Evolutionary conservation across 2,329 filamentous ascomycete genomes (phyloP), one percentile per base, ranked within the genome.

Genomic region (Parafenestella ontariensis): DNA sequence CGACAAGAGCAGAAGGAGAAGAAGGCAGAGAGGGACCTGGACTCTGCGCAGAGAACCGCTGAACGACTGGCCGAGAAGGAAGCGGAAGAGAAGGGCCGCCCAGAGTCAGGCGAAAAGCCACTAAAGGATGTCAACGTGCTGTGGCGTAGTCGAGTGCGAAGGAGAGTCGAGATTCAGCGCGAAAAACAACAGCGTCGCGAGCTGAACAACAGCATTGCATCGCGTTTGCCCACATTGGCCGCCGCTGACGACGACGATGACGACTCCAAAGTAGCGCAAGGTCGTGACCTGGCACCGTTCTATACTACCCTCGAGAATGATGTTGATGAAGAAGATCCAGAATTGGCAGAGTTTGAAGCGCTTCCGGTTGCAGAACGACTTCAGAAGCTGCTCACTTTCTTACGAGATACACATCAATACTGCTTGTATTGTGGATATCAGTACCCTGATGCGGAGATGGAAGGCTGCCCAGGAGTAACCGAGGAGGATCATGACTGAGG

Each of bases 381-480:
- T 58, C 77, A 80, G 8, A 85, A 81, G 63, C 75, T 96, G 13
- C 83, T 96, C 9, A 73, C 78, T 17, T 87, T 90, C 75, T 75
- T 99, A 49, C 84, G 95, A 33, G 80, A 86, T 44, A 84, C 84
- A 69, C 86, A 92, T 69, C 77, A 82, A 40, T 99, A 99, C 73
- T 99, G 95, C 78, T 96, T 97, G 73, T 99, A 93, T 90, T 99
- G 95, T 77, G 98, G 97, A 74, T 89, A 84, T 75, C 81, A 81
- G 47, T 99, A 97, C 73, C 84, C 87, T 0, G 87, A 92, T 68
- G 79, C 79, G 31, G 76, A 79, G 31, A 88, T 97, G 89, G 91
- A 95, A 11, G 93, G 91, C 0, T 99, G 95, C 80, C 94, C 95
- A 0, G 95, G 95, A 0, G 51, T 88, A 31, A 90, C 87, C 0